Base-by-base conservation (phyloP, 768 basidiomycete genomes). In the Mycena polygramma region DNA sequence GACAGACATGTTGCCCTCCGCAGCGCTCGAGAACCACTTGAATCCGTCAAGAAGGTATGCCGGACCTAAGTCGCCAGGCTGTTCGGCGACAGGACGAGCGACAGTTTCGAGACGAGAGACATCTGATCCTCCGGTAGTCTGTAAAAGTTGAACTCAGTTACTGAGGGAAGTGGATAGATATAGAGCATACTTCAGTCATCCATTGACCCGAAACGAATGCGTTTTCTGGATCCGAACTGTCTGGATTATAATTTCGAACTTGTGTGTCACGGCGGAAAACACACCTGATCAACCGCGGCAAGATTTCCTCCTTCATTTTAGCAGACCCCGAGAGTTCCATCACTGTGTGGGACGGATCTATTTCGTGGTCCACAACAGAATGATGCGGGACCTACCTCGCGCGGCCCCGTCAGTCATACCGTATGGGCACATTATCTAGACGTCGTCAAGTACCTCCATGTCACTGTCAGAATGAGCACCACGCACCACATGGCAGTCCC, bases 21-120 rank as follows among this genome's bases (percentile, higher is more conserved):
- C 92, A 2, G 94, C 94, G 73, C 91, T 92, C 19, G 93, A 93
- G 79, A 94, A 94, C 93, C 93, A 94, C 80, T 94, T 94, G 77
- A 94, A 88, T 4, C 93, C 92, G 71, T 93, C 82, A 24, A 94
- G 77, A 22, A 75, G 81, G 77, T 92, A 92, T 57, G 83, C 79
- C 4, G 86, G 81, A 22, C 69, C 72, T 1, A 73, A 48, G 17
- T 73, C 72, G 24, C 66, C 57, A 8, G 66, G 52, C 49, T 70
- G 66, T 15, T 48, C 24, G 24, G 17, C n/a, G 0, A 83, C 78
- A 3, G 83, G 77, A 30, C 75, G 76, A 2, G 92, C 93, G 0
- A 81, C 82, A 1, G 92, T 94, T 77, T 94, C 93, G 1, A 91
- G 92, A 60, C 88, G 86, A 4, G 91, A 92, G 15, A 94, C 88